These are phyloP conservation scores for Fremontodendron californicum DNA, from an alignment of 345 rosid genomes.

Conservation along the genomic window DNA sequence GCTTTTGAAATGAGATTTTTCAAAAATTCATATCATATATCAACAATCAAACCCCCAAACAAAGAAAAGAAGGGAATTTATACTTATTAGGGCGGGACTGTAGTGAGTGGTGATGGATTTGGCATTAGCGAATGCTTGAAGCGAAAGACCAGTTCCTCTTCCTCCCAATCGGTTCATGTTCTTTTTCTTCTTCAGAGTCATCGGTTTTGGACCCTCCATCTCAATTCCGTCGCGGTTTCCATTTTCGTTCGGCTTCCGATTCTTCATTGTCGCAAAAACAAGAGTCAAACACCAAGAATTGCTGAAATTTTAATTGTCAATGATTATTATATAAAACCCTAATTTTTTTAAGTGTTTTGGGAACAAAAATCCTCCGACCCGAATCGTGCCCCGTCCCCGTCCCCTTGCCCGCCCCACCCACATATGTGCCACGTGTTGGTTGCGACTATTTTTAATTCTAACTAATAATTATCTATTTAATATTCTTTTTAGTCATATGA, in stretches of 20 bases:
- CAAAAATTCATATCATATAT: too few species aligned
- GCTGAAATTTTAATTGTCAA: background rate
- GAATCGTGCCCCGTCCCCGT: background rate
- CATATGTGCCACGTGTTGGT: too few species aligned
- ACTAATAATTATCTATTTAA: too few species aligned
- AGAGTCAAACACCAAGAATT: background rate
- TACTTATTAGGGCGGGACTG: slow-evolving; percentile 73
- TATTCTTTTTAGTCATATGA: too few species aligned
- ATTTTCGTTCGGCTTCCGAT: slow-evolving; percentile 11
- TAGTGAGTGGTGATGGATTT: slow-evolving; percentile 44
- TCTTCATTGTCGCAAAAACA: slow-evolving; percentile 35
- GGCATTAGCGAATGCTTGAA: slow-evolving; percentile 66
- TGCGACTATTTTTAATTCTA: too few species aligned
- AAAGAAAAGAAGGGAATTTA: background rate
- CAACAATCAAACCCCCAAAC: background rate
- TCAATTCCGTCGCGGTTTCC: slow-evolving; percentile 3
- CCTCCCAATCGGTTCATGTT: slow-evolving; percentile 78
- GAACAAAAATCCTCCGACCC: background rate
- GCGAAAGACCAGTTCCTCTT: slow-evolving; percentile 80
- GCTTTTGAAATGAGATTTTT: too few species aligned
- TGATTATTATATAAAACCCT: background rate
- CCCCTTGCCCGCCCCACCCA: too few species aligned
- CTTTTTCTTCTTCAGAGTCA: slow-evolving; percentile 29
- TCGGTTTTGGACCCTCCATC: slow-evolving; percentile 19
- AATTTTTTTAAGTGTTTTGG: background rate